These are phyloP conservation scores for Colletotrichum aenigma DNA, from an alignment of 2,329 filamentous ascomycete genomes.

Conservation along the genomic window DNA sequence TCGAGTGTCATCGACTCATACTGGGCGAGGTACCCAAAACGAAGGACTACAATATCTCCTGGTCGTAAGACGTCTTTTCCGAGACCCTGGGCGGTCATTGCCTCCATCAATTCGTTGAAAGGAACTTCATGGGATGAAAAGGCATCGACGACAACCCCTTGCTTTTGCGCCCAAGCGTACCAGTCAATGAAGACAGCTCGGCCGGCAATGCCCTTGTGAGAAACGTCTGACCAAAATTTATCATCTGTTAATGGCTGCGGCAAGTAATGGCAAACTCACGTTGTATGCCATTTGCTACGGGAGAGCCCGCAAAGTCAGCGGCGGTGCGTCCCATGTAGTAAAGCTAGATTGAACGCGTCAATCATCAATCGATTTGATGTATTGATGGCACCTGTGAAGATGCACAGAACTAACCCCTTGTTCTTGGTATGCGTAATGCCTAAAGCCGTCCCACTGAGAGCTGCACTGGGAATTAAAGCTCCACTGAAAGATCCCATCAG, in stretches of 20 bases:
- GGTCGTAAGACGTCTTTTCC: not conserved
- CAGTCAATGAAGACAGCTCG: slow-evolving; percentile 59
- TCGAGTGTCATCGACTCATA: slow-evolving; percentile 21
- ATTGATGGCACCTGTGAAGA: not conserved
- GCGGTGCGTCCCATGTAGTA: slow-evolving; percentile 28
- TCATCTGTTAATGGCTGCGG: not conserved
- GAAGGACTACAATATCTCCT: slow-evolving; percentile 24
- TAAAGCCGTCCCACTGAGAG: slow-evolving; percentile 26
- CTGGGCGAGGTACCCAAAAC: slow-evolving; percentile 23
- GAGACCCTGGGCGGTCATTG: slow-evolving; percentile 18
- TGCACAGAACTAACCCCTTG: slow-evolving; percentile 17
- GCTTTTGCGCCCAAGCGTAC: slow-evolving; percentile 48
- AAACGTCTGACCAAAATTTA: not conserved
- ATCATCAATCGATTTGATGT: not conserved
- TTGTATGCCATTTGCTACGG: slow-evolving; percentile 25
- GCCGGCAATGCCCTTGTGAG: slow-evolving; percentile 43
- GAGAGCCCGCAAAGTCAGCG: slow-evolving; percentile 21
- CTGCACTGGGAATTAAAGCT: slow-evolving; percentile 31
- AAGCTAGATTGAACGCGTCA: not conserved
- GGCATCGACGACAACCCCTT: slow-evolving; percentile 16
- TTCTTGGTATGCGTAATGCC: slow-evolving; percentile 27
- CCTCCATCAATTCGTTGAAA: slow-evolving; percentile 17
- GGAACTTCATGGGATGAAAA: slow-evolving; percentile 22
- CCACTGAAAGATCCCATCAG: not conserved
- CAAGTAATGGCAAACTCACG: slow-evolving; percentile 11